Conservation (phyloP, 345 rosid genomes). For the Erucastrum elatum region DNA sequence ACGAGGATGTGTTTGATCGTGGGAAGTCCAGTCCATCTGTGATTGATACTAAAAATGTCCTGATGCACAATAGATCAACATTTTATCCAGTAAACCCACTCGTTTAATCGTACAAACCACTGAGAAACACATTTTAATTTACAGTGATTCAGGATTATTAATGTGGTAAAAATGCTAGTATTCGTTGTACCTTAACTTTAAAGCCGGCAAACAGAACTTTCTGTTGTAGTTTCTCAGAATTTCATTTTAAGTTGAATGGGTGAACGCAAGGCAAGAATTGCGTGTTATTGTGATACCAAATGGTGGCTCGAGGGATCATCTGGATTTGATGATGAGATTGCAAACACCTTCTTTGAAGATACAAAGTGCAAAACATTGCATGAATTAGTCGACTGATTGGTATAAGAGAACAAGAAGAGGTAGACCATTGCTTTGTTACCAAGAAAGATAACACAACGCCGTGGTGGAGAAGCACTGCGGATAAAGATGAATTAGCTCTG, state of each 20-base stretch:
- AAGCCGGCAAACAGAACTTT: constrained; percentile 19
- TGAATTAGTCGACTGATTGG: constrained; percentile 48
- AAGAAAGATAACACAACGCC: constrained; percentile 37
- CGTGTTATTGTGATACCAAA: constrained; percentile 56
- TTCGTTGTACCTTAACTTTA: neutral
- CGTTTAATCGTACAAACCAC: neutral
- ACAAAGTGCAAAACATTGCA: constrained; percentile 39
- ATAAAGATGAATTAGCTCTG: constrained; percentile 74
- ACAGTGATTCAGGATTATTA: neutral
- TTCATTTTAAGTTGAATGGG: constrained; percentile 6
- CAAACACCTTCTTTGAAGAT: constrained; percentile 26
- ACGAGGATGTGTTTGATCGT: constrained; percentile 2
- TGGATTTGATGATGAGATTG: constrained; percentile 30
- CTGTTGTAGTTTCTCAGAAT: neutral
- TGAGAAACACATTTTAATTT: neutral
- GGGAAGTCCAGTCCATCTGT: constrained; percentile 1
- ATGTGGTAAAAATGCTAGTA: neutral
- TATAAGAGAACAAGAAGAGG: constrained; percentile 24
- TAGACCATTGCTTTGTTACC: constrained; percentile 37
- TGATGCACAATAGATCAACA: neutral
- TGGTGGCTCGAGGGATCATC: constrained; percentile 83
- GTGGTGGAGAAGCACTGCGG: constrained; percentile 78
- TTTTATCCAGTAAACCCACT: neutral
- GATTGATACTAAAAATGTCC: neutral
- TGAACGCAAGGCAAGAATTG: neutral